These are phyloP conservation scores for Aciculosporium take DNA, from an alignment of 2,329 filamentous ascomycete species.

Conservation along the genomic window DNA sequence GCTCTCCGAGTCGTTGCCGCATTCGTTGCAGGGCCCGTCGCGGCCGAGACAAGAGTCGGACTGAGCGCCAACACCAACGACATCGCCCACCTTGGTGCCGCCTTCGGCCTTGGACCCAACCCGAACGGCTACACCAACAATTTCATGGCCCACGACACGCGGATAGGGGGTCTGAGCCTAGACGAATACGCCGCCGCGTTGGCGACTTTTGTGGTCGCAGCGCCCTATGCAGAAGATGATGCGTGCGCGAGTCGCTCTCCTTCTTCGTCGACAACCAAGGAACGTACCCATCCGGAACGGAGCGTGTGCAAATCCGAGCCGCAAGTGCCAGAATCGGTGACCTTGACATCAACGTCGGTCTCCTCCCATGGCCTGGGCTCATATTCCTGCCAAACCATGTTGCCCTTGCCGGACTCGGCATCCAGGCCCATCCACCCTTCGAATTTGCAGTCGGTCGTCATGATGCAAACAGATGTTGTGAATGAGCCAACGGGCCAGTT, in stretches of 20 bases:
- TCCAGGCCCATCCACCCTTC: slow-evolving; percentile 36
- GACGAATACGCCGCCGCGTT: neutral
- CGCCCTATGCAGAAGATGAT: neutral
- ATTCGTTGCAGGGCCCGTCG: slow-evolving; percentile 26
- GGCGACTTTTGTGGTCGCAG: neutral
- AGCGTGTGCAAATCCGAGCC: slow-evolving; percentile 47
- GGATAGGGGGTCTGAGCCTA: slow-evolving; percentile 17
- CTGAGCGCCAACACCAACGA: slow-evolving; percentile 50
- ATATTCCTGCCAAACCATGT: slow-evolving; percentile 41
- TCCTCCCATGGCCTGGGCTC: slow-evolving; percentile 54
- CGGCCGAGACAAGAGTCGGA: slow-evolving; percentile 35
- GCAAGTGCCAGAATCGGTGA: slow-evolving; percentile 54
- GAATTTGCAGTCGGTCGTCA: slow-evolving; percentile 29
- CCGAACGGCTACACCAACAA: slow-evolving; percentile 43
- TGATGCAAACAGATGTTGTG: neutral
- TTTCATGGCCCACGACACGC: slow-evolving; percentile 50
- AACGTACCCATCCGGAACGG: slow-evolving; percentile 34
- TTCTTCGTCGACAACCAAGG: slow-evolving; percentile 2
- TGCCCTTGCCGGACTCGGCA: slow-evolving; percentile 28
- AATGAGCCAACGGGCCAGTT: too few species aligned
- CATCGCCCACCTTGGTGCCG: slow-evolving; percentile 44
- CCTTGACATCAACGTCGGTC: slow-evolving; percentile 48
- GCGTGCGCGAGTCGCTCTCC: neutral
- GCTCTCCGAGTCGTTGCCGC: slow-evolving; percentile 24
- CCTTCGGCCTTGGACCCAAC: slow-evolving; percentile 32